phyloP scores from a whole-genome alignment of 2,329 filamentous ascomycete species.

The Fusarium decemcellulare region DNA sequence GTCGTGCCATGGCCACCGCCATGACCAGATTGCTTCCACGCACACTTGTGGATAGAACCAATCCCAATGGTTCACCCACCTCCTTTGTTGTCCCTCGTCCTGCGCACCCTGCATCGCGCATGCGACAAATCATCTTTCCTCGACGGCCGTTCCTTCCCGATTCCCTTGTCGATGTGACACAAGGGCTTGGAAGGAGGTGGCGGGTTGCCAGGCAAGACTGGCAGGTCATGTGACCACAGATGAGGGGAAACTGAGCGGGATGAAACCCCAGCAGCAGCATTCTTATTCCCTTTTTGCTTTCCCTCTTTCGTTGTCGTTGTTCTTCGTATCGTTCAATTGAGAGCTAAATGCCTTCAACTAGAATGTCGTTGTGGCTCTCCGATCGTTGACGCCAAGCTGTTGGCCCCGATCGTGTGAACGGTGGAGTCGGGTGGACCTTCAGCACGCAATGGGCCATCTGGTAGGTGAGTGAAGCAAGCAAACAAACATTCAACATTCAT shows the following conservation, averaged over 20 bases:
- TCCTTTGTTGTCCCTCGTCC: slow-evolving; percentile 16
- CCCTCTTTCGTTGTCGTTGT: slow-evolving; percentile 14
- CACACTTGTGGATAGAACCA: slow-evolving; percentile 19
- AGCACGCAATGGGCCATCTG: slow-evolving; percentile 2
- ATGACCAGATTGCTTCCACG: slow-evolving; percentile 26
- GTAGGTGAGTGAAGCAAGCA: slow-evolving; percentile 22
- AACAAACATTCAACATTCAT: not conserved
- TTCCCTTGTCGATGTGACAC: slow-evolving; percentile 46
- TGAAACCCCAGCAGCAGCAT: slow-evolving; percentile 41
- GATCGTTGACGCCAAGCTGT: slow-evolving; percentile 9
- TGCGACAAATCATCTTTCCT: slow-evolving; percentile 29
- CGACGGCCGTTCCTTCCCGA: slow-evolving; percentile 38
- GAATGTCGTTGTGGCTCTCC: slow-evolving; percentile 26
- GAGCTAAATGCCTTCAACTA: slow-evolving; percentile 4
- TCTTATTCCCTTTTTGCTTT: slow-evolving; percentile 31
- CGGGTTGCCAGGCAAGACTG: slow-evolving; percentile 39
- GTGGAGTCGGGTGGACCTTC: slow-evolving; percentile 34
- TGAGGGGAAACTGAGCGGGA: slow-evolving; percentile 51
- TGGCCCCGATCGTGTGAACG: slow-evolving; percentile 8
- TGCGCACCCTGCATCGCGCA: slow-evolving; percentile 29
- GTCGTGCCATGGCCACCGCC: slow-evolving; percentile 26
- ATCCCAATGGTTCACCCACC: slow-evolving; percentile 22
- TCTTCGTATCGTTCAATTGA: slow-evolving; percentile 17
- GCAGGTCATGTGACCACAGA: slow-evolving; percentile 49
- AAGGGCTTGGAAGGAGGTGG: slow-evolving; percentile 35